Base-by-base conservation (phyloP, 116 monocot species). In the Thalassia testudinum region DNA sequence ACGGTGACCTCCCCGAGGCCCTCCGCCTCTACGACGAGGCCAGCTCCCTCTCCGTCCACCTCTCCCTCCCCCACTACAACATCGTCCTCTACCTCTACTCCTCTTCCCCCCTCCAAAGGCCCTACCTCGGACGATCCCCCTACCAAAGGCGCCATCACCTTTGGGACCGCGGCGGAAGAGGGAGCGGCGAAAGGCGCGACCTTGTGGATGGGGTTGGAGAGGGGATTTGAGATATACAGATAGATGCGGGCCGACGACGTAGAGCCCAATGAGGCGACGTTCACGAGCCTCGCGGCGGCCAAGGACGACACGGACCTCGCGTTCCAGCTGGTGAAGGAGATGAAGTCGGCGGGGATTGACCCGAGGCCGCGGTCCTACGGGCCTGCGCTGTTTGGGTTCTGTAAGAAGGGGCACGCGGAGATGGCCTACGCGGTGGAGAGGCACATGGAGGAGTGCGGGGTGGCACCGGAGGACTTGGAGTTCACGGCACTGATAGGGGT, bases 71-170 rank as follows among this genome's bases (percentile, higher is more conserved):
- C 54, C 81, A 79, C 61, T 95, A 78, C 71, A 95, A 88, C 65
- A 56, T 63, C 53, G 81, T 95, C 56, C 81, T 95, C 61, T 95
- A 95, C 62, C 81, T 95, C 62, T 95, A 88, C 74, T 63, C 73
- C 26, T 25, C 48, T 37, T n/a, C 24, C 73, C 56, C 68, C 85
- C 24, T 34, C 30, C 30, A 10, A n/a, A n/a, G 30, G 6, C 30
- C 34, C 72, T 26, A 20, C 50, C 49, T 16, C 63, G 26, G 43
- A 27, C 56, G 37, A 8, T 11, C 34, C 52, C 21, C 18, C n/a
- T n/a, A n/a, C n/a, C n/a, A n/a, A n/a, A n/a, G n/a, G n/a, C n/a
- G n/a, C n/a, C n/a, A n/a, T n/a, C n/a, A n/a, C n/a, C n/a, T n/a
- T n/a, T n/a, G n/a, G 21, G 34, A 6, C 51, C 26, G 15, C 51